Conservation (phyloP, 257 asterid species). For the Penstemon barbatus region DNA sequence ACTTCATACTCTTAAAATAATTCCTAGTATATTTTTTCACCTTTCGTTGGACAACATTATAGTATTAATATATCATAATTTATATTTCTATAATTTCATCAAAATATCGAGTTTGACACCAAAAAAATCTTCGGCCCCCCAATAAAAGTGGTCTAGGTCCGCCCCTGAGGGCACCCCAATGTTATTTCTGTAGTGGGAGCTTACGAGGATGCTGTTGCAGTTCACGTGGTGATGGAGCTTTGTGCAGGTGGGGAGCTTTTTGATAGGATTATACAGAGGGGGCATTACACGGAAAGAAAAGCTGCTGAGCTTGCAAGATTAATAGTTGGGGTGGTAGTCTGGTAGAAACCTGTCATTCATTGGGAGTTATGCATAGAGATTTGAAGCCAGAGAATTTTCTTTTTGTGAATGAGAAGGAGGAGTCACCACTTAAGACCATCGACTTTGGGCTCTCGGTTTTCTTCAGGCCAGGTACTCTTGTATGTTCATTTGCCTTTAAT, state of each 20-base stretch:
- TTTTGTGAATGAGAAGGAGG: slow-evolving; percentile 68
- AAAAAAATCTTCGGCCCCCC: too few species aligned
- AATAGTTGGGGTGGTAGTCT: slow-evolving; percentile 70
- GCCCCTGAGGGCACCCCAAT: too few species aligned
- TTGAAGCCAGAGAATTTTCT: slow-evolving; percentile 93
- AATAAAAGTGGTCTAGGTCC: too few species aligned
- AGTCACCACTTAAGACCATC: slow-evolving; percentile 74
- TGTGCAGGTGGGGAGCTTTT: slow-evolving; percentile 82
- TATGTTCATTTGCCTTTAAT: too few species aligned
- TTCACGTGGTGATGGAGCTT: too few species aligned
- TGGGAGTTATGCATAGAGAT: slow-evolving; percentile 94
- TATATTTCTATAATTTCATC: too few species aligned
- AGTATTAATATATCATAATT: too few species aligned
- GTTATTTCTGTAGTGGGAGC: slow-evolving; percentile 48
- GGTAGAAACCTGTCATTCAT: slow-evolving; percentile 79
- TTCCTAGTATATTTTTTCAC: too few species aligned
- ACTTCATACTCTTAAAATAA: too few species aligned
- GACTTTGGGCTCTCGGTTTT: slow-evolving; percentile 87
- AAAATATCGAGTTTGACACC: too few species aligned
- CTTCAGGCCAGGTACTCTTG: slow-evolving; percentile 52
- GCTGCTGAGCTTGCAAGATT: slow-evolving; percentile 80
- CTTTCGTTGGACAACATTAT: too few species aligned
- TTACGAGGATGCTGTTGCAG: slow-evolving; percentile 32
- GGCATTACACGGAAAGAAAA: slow-evolving; percentile 80
- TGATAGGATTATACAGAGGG: slow-evolving; percentile 76